Conservation (phyloP, 345 rosid species). For the Leavenworthia alabamica region DNA sequence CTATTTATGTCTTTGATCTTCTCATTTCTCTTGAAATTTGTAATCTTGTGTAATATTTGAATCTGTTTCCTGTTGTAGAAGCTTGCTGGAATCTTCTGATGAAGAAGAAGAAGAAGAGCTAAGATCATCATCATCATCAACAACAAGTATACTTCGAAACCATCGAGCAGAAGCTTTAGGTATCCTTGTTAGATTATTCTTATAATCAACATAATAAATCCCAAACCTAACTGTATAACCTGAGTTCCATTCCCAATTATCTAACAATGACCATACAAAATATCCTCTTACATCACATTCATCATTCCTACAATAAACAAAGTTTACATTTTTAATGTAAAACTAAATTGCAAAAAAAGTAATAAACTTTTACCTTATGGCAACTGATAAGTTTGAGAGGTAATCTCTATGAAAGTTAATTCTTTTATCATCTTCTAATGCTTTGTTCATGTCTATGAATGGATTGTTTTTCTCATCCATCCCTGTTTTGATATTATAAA, state of each 20-base stretch:
- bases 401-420: slow-evolving; percentile 76
- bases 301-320: slow-evolving; percentile 46
- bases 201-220: slow-evolving; percentile 71
- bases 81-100: slow-evolving; percentile 11
- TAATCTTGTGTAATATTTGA: background rate
- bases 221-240: slow-evolving; percentile 88
- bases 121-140: background rate
- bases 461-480: slow-evolving; percentile 74
- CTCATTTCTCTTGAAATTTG: background rate
- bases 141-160: slow-evolving; percentile 53
- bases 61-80: background rate
- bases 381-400: slow-evolving; percentile 79
- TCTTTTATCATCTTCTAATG: slow-evolving; percentile 69
- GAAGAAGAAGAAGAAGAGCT: too few species aligned
- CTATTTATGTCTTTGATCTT: background rate
- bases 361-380: slow-evolving; percentile 39
- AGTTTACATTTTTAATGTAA: background rate
- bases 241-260: slow-evolving; percentile 96
- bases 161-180: slow-evolving; percentile 75
- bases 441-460: slow-evolving; percentile 42
- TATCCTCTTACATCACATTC: slow-evolving; percentile 60
- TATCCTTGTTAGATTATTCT: slow-evolving; percentile 66
- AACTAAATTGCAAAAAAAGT: background rate
- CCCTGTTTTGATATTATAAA: slow-evolving; percentile 34
- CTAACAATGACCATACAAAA: slow-evolving; percentile 84